phyloP scores from a whole-genome alignment of 2,329 filamentous ascomycete species.

The Lomentospora prolificans region DNA sequence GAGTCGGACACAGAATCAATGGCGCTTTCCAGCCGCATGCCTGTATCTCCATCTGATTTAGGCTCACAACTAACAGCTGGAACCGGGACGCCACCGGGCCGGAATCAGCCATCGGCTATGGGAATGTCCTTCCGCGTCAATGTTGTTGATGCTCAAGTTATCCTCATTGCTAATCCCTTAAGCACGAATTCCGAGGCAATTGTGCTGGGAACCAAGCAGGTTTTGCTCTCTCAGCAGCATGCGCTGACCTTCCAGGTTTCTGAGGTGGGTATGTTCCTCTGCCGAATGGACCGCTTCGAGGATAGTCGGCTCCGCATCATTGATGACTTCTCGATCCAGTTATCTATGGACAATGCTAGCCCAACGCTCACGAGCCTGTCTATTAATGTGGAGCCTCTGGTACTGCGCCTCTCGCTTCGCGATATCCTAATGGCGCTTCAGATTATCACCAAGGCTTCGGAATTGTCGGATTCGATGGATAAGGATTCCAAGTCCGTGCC shows the following conservation, averaged over 20 bases:
- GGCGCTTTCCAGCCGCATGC: constrained; percentile 5
- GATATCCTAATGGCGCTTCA: constrained; percentile 93
- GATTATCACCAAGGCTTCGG: constrained; percentile 82
- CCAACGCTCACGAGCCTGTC: constrained; percentile 65
- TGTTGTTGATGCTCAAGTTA: constrained; percentile 90
- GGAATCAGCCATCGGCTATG: constrained; percentile 33
- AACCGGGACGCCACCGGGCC: not conserved
- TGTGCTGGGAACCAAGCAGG: constrained; percentile 86
- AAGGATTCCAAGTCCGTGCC: constrained; percentile 23
- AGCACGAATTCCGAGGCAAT: constrained; percentile 89
- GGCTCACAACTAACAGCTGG: not conserved
- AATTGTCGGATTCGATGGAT: constrained; percentile 62
- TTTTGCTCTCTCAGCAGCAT: constrained; percentile 87
- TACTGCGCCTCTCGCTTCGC: constrained; percentile 79
- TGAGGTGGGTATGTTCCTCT: constrained; percentile 95
- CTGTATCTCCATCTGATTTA: not conserved
- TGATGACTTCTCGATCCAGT: constrained; percentile 88
- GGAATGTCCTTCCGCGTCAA: constrained; percentile 83
- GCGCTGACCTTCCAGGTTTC: constrained; percentile 88
- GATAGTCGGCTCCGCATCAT: constrained; percentile 82
- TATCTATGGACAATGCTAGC: constrained; percentile 68
- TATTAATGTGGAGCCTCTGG: constrained; percentile 81
- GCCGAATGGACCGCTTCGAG: constrained; percentile 96
- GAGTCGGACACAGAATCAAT: constrained; percentile 51
- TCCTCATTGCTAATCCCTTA: constrained; percentile 89